Evolutionary conservation across 2,329 filamentous ascomycete species (phyloP), one percentile per base, ranked within the genome.

Genomic region (Aspergillus novoparasiticus): DNA sequence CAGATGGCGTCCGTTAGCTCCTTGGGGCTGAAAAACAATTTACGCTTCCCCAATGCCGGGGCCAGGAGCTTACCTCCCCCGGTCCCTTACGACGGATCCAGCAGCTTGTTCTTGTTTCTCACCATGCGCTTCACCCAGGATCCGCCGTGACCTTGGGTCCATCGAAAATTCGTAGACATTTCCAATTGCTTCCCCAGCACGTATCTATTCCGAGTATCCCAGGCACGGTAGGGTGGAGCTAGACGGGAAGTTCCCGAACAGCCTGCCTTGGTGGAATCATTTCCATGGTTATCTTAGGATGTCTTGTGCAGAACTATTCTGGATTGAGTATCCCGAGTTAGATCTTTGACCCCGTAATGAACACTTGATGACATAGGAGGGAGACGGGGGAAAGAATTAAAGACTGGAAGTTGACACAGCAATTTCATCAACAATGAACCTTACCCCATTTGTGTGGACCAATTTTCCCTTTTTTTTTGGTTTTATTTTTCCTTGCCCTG

Each of bases 1-100:
- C 28, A 46, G 39, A 58, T 63, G 56, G 60, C 60, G 62, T 62
- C 61, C 62, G 48, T 62, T 61, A 64, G 56, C 56, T 55, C 62
- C 50, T 48, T 68, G 68, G 68, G 68, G 66, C 66, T 67, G 65
- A 66, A 68, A 64, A 67, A 45, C 62, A 62, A 60, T 58, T 59
- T 60, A n/a, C 28, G 28, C 50, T 59, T 59, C 32, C 43, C 57
- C 58, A 60, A 57, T 63, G 61, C 61, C 57, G 61, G 58, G 58
- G 58, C 51, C 46, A 62, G 60, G 58, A 62, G 56, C 60, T 53
- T 58, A 55, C 56, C 58, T 57, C 59, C 60, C 60, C 60, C 54
- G 60, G 51, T 39, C 32, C 30, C 56, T 26, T 34, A 21, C 28
- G 36, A 62, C 56, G 48, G 60, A 50, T 46, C 60, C 56, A 55